Base-by-base conservation (phyloP, 495 filamentous ascomycete genomes). In the Staphylotrichum longicolle region DNA sequence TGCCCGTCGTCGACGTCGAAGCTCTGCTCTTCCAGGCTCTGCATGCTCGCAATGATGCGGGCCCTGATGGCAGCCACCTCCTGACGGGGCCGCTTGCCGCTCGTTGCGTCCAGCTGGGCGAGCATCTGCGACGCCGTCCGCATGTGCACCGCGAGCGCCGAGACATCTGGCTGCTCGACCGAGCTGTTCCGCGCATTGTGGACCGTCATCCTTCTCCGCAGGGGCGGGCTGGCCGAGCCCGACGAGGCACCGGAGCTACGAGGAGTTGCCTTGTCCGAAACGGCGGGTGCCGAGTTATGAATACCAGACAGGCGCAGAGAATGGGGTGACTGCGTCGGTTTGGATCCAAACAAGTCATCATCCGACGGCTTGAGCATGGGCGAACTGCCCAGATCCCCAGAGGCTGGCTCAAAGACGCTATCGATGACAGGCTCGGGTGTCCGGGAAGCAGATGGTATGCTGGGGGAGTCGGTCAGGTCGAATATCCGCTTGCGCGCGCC, bases 21-120 rank as follows among this genome's bases (percentile, higher is more conserved):
- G 69, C 82, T 89, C 68, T 91, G 86, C 69, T 91, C 88, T 67
- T 91, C 88, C n/a, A 91, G 79, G 66, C 76, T 88, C 65, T 91
- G 88, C 88, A 91, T 91, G 72, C 88, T 90, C 3, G 88, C 88
- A 63, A 91, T 91, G 64, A 91, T 91, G 73, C 86, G 86, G 11
- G 86, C 83, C 62, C 87, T 78, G 70, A 91, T 91, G 32, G 86
- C 87, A 8, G 85, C 88, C 8, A 91, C 88, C 69, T 91, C 88
- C 44, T 83, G 78, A 63, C 80, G 84, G 14, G 88, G 88, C 37
- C 88, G 74, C 66, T 90, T 91, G 4, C 85, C 83, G 63, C 85
- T 83, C 32, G 86, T 90, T 1, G 86, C 81, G 56, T 91, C 88
- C 44, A 91, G 80, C 68, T 91, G 88, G 12, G 88, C 86, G 30